Base-by-base conservation (phyloP, 805 yeast species). In the Hanseniaspora osmophila region DNA sequence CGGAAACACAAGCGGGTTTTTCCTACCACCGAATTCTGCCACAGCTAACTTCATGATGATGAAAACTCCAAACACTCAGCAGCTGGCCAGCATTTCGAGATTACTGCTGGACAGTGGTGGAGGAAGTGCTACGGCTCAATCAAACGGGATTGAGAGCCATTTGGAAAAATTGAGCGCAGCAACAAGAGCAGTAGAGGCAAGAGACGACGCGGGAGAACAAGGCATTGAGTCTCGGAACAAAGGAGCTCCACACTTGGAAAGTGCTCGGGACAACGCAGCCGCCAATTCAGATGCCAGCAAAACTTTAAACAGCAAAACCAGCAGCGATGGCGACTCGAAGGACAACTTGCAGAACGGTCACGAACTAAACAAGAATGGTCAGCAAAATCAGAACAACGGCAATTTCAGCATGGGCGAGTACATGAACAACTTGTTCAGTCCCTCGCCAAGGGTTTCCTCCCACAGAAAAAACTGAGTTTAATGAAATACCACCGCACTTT, bases 391-490 rank as follows among this genome's bases (percentile, higher is more conserved):
- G 7, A 57, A 54, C 47, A 59, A 62, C 13, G 62, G 62, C 6
- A 60, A 59, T 42, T 61, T 61, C 43, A 59, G 58, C 50, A 60
- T 61, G 63, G 64, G 64, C 6, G 64, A 61, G 43, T 61, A 61
- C 49, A 60, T 61, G n/a, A 63, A 61, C 46, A 60, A 54, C 37
- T 50, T 61, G 11, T 61, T 61, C 51, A 58, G 63, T 43, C 65
- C 65, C 11, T 60, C 64, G 10, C 65, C 65, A 11, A 57, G 59
- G 12, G 55, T 60, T 42, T 13, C 37, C 19, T 17, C 32, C n/a
- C 16, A 6, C 18, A 33, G 16, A 35, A 32, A 32, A 11, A 32
- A 32, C 10, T 22, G 27, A 22, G 4, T 22, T 22, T 5, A n/a
- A n/a, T n/a, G n/a, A n/a, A n/a, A n/a, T n/a, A n/a, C n/a, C n/a